These are phyloP conservation scores for Fraxinus nigra DNA, from an alignment of 305 asterid genomes.

Conservation along the genomic window DNA sequence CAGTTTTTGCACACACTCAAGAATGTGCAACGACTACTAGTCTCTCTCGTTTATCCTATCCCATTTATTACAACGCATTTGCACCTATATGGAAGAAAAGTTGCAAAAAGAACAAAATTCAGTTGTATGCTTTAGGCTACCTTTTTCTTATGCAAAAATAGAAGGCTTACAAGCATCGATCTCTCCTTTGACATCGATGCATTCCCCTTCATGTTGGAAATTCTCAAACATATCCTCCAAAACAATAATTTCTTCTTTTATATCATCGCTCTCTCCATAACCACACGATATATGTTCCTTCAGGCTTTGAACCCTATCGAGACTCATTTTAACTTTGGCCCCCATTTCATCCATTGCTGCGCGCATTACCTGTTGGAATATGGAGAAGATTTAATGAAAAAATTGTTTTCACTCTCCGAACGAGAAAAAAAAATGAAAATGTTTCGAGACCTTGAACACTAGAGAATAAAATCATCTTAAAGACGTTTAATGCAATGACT, in stretches of 20 bases:
- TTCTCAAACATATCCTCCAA: slow-evolving; percentile 55
- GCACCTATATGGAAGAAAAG: background rate
- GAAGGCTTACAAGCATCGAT: slow-evolving; percentile 42
- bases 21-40: background rate
- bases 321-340: slow-evolving; percentile 40
- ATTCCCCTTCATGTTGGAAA: slow-evolving; percentile 43
- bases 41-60: background rate
- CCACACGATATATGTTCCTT: slow-evolving; percentile 27
- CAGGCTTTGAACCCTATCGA: slow-evolving; percentile 39
- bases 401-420: background rate
- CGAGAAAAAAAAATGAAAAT: too few species aligned
- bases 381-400: background rate
- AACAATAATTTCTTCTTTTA: slow-evolving; percentile 44
- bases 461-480: too few species aligned
- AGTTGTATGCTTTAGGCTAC: background rate
- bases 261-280: slow-evolving; percentile 29
- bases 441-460: too few species aligned
- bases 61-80: background rate
- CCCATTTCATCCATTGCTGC: slow-evolving; percentile 52
- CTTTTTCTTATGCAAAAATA: slow-evolving; percentile 30
- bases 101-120: background rate
- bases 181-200: slow-evolving; percentile 34
- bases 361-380: slow-evolving; percentile 23
- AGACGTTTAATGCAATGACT: too few species aligned
- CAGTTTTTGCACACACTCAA: too few species aligned